Percentiles rank a stretch among this genome's conserved stretches.
These are phyloP conservation scores for Acorus gramineus DNA, from an alignment of 106 monocot species.

Conservation along the genomic window DNA sequence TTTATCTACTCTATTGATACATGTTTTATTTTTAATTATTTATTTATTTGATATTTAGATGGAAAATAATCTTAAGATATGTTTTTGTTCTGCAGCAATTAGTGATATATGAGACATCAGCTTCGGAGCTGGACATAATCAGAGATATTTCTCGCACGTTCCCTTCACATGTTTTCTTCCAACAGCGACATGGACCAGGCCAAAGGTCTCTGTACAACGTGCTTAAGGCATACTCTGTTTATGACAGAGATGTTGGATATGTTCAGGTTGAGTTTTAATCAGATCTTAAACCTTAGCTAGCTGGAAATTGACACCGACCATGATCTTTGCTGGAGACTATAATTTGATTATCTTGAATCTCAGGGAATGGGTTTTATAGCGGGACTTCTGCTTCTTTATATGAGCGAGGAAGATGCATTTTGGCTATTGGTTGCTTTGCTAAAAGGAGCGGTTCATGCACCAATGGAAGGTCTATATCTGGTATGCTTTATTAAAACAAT, in stretches of 20 bases:
- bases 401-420: constrained; percentile 99
- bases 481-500: constrained; percentile 15
- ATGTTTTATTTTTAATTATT: background rate
- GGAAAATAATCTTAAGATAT: background rate
- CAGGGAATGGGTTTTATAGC: constrained; percentile 99
- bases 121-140: constrained; percentile 95
- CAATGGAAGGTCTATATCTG: constrained; percentile 97
- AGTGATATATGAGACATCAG: constrained; percentile 91
- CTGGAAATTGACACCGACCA: no score
- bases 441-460: constrained; percentile 95
- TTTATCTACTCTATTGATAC: no score
- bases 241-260: constrained; percentile 97
- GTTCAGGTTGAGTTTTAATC: constrained; percentile 61
- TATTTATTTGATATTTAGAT: background rate
- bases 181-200: constrained; percentile 94
- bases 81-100: constrained; percentile 54
- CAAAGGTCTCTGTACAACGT: constrained; percentile 97
- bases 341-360: constrained; percentile 12
- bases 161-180: constrained; percentile 94
- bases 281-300: background rate
- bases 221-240: constrained; percentile 94
- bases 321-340: background rate
- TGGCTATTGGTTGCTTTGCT: constrained; percentile 97
- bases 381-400: constrained; percentile 87
- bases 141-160: constrained; percentile 97